Percentiles rank a stretch among this genome's conserved stretches.
These are phyloP conservation scores for Naegleria fowleri DNA, from an alignment of 208 protist species.

Conservation along the genomic window DNA sequence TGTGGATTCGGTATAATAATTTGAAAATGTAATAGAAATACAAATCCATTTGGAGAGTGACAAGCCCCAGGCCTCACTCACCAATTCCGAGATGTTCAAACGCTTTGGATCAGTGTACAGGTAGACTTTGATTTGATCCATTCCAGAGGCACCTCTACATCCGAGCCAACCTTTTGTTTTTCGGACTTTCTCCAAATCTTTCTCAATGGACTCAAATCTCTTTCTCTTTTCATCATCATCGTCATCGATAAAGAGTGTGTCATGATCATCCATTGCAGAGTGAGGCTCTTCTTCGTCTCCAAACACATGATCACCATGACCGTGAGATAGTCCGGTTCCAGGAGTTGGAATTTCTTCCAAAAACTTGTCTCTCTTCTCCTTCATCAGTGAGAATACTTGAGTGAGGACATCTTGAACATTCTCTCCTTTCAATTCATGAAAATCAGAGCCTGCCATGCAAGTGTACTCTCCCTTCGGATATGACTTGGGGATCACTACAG, in stretches of 20 bases:
- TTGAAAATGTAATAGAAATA: background rate
- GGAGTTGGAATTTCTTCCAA: background rate
- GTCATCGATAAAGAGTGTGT: background rate
- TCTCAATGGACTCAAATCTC: background rate
- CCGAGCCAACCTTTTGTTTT: background rate
- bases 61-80: background rate
- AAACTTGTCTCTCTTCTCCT: background rate
- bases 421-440: background rate
- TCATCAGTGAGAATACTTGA: background rate
- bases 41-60: background rate
- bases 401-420: background rate
- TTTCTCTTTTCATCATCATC: background rate
- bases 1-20: background rate
- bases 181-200: background rate
- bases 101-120: background rate
- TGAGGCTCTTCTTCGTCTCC: background rate
- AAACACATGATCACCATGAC: background rate
- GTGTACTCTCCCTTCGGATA: background rate
- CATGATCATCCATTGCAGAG: background rate
- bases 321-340: background rate
- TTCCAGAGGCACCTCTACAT: background rate
- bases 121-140: conserved; percentile 7
- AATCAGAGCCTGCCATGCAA: background rate
- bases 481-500: background rate
- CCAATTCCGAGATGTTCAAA: background rate